phyloP scores from a whole-genome alignment of 2,329 filamentous ascomycete genomes.

The Neofusicoccum parvum region DNA sequence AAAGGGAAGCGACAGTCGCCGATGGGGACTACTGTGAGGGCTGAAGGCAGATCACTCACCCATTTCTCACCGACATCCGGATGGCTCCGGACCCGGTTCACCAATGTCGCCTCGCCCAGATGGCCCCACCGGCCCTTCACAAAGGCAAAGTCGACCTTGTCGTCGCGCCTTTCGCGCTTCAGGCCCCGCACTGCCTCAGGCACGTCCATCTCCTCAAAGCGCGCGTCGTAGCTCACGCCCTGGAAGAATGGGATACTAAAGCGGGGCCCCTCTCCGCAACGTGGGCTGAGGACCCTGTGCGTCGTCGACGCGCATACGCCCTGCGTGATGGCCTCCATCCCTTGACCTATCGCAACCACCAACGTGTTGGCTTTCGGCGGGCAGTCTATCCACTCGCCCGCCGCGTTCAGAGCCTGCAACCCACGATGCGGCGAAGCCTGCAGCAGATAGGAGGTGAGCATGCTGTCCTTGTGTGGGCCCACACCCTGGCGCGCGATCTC shows the following conservation, averaged over 20 bases:
- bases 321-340: constrained; percentile 79
- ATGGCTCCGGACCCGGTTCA: constrained; percentile 85
- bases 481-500: constrained; percentile 64
- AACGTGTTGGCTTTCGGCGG: constrained; percentile 75
- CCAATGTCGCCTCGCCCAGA: constrained; percentile 79
- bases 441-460: constrained; percentile 79
- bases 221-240: constrained; percentile 76
- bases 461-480: constrained; percentile 82
- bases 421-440: constrained; percentile 77
- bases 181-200: constrained; percentile 66
- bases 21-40: constrained; percentile 14
- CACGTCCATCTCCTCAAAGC: constrained; percentile 75
- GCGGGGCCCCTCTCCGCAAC: constrained; percentile 68
- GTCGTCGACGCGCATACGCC: constrained; percentile 82
- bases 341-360: constrained; percentile 86
- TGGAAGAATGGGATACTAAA: constrained; percentile 89
- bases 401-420: constrained; percentile 79
- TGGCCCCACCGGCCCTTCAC: constrained; percentile 66
- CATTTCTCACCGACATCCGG: constrained; percentile 83
- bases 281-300: constrained; percentile 77
- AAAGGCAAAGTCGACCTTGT: constrained; percentile 88
- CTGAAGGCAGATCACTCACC: constrained; percentile 34
- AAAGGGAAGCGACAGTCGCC: constrained; percentile 14
- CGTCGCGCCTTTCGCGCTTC: constrained; percentile 61
- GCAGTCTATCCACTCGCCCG: constrained; percentile 80